These are phyloP conservation scores for Beauveria sp. DNA, from an alignment of 2,329 filamentous ascomycete genomes.

Conservation along the genomic window DNA sequence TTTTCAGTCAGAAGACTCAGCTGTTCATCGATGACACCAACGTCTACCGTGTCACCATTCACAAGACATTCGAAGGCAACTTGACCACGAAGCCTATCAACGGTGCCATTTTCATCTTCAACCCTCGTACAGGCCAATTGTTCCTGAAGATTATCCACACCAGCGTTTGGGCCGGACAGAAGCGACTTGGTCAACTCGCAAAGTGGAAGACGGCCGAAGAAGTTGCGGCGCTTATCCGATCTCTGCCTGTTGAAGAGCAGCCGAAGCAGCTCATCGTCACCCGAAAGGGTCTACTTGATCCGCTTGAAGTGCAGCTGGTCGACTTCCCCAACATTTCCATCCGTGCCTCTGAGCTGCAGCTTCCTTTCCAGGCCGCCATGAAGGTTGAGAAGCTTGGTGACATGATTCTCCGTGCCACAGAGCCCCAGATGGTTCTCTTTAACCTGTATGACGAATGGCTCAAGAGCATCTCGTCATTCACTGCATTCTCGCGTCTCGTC, in stretches of 20 bases:
- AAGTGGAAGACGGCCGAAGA: constrained; percentile 99
- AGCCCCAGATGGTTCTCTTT: constrained; percentile 99
- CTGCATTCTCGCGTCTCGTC: constrained; percentile 91
- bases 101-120: constrained; percentile 99
- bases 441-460: constrained; percentile 99
- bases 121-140: constrained; percentile 92
- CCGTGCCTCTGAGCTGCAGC: constrained; percentile 88
- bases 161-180: constrained; percentile 97
- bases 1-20: constrained; percentile 98
- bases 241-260: constrained; percentile 92
- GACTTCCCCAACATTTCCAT: constrained; percentile 99
- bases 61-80: constrained; percentile 99
- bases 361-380: constrained; percentile 99
- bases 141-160: constrained; percentile 99
- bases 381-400: constrained; percentile 99
- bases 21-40: constrained; percentile 99
- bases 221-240: constrained; percentile 94
- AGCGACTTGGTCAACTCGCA: constrained; percentile 93
- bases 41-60: constrained; percentile 97
- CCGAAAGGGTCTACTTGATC: constrained; percentile 91
- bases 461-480: constrained; percentile 97
- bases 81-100: constrained; percentile 99
- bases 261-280: constrained; percentile 98
- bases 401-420: constrained; percentile 95
- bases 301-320: constrained; percentile 90